Conservation (phyloP, 192 early-diverging fungal species). For the Ramicandelaber brevisporus region DNA sequence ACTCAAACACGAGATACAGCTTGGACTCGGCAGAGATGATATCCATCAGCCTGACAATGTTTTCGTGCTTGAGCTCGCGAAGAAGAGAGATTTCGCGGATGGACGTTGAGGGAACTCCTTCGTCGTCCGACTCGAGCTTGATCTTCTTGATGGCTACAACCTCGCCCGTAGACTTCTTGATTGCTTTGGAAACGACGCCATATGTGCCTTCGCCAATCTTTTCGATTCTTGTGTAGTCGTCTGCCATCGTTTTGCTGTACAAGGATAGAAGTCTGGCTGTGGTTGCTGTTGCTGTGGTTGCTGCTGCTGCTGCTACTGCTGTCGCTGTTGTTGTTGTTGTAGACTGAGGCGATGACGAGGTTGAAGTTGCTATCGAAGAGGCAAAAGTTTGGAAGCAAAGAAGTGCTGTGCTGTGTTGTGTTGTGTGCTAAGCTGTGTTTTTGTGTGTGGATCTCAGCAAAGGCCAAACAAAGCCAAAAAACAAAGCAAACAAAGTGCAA, state of each 20-base stretch:
- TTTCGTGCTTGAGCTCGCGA: constrained; percentile 63
- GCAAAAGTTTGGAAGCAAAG: too few species aligned
- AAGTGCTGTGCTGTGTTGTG: too few species aligned
- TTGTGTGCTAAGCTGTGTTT: too few species aligned
- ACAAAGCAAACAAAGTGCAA: too few species aligned
- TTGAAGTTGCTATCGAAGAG: too few species aligned
- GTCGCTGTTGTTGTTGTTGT: too few species aligned
- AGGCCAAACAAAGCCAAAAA: too few species aligned
- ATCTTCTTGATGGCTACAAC: constrained; percentile 61
- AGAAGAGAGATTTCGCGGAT: constrained; percentile 69
- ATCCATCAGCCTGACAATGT: constrained; percentile 75
- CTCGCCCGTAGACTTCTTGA: constrained; percentile 18
- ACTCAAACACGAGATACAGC: constrained; percentile 92
- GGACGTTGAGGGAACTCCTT: constrained; percentile 59
- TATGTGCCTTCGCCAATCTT: constrained; percentile 72
- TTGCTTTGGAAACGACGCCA: constrained; percentile 56
- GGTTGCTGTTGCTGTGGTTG: too few species aligned
- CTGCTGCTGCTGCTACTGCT: too few species aligned
- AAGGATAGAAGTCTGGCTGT: too few species aligned
- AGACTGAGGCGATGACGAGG: too few species aligned
- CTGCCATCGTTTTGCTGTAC: constrained; percentile 6
- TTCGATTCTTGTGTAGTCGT: constrained; percentile 40
- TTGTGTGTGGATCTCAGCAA: too few species aligned
- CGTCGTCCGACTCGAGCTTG: constrained; percentile 31
- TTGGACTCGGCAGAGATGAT: constrained; percentile 66